Conservation (phyloP, 2,329 filamentous ascomycete species). For the Venturiaceae sp. region DNA sequence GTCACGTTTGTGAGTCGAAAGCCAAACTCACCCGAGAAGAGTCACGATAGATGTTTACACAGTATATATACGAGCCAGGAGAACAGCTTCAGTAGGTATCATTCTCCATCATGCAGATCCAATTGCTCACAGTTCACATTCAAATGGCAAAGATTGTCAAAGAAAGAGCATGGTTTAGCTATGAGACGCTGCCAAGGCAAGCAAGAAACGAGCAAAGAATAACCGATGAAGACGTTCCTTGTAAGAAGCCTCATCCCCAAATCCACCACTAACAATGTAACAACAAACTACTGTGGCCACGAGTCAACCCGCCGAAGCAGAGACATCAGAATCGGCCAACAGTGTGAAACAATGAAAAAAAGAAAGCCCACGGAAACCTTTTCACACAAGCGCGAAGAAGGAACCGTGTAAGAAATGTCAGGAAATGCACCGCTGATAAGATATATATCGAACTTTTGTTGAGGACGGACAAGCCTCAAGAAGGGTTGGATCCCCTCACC, state of each 20-base stretch:
- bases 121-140: not conserved
- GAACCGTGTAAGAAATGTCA: not conserved
- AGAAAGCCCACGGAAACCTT: conserved; percentile 9
- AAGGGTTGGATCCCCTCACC: conserved; percentile 26
- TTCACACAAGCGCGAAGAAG: conserved; percentile 5
- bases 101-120: not conserved
- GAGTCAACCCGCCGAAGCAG: conserved; percentile 36
- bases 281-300: conserved; percentile 25
- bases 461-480: conserved; percentile 12
- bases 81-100: too few species aligned
- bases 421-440: not conserved
- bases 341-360: conserved; percentile 9
- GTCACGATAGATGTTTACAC: not conserved
- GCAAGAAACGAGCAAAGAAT: not conserved
- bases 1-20: not conserved
- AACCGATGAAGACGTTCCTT: not conserved
- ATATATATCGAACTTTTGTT: not conserved
- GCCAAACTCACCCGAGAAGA: not conserved
- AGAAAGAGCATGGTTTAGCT: not conserved
- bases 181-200: not conserved
- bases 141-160: not conserved
- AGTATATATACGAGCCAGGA: not conserved
- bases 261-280: not conserved
- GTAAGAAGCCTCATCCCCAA: not conserved
- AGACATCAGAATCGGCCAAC: conserved; percentile 42